These are phyloP conservation scores for Lojkania enalia DNA, from an alignment of 2,329 filamentous ascomycete genomes.

Conservation along the genomic window DNA sequence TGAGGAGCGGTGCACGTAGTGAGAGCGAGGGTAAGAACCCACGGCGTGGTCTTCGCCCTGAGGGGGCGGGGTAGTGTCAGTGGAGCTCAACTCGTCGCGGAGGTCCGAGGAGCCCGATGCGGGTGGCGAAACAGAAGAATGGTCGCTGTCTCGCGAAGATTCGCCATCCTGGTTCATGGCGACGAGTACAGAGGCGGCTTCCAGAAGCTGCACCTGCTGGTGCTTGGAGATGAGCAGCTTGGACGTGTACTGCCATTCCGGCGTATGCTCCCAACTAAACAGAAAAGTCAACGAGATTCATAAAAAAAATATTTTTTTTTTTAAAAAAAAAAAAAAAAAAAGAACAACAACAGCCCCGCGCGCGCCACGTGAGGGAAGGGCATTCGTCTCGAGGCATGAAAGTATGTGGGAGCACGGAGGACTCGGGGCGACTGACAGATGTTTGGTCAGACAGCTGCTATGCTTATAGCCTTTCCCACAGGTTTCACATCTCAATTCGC, in stretches of 20 bases:
- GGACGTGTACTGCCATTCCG: constrained; percentile 95
- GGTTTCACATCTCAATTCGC: constrained; percentile 92
- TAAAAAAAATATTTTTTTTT: too few relatives aligned
- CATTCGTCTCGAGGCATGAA: constrained; percentile 46
- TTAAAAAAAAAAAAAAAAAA: too few relatives aligned
- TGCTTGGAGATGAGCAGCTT: constrained; percentile 99
- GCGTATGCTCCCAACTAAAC: constrained; percentile 96
- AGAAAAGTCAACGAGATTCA: constrained; percentile 37
- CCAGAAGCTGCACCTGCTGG: constrained; percentile 95
- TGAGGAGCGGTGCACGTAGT: constrained; percentile 37
- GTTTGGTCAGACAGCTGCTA: constrained; percentile 99
- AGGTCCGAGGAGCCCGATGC: constrained; percentile 79
- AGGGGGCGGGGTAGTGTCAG: constrained; percentile 90
- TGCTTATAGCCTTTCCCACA: constrained; percentile 99
- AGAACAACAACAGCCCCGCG: constrained; percentile 15
- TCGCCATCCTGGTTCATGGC: constrained; percentile 76
- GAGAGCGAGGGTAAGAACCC: constrained; percentile 48
- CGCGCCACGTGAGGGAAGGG: constrained; percentile 31
- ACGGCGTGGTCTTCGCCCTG: constrained; percentile 66
- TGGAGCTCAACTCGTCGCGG: constrained; percentile 78
- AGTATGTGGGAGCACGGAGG: constrained; percentile 47
- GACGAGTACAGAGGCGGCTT: constrained; percentile 94
- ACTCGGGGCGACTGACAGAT: constrained; percentile 86
- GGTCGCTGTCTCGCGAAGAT: constrained; percentile 70
- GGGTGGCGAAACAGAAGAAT: constrained; percentile 78